Base-by-base conservation (phyloP, 371 early-diverging fungal species). In the Amoeboaphelidium occidentale region DNA sequence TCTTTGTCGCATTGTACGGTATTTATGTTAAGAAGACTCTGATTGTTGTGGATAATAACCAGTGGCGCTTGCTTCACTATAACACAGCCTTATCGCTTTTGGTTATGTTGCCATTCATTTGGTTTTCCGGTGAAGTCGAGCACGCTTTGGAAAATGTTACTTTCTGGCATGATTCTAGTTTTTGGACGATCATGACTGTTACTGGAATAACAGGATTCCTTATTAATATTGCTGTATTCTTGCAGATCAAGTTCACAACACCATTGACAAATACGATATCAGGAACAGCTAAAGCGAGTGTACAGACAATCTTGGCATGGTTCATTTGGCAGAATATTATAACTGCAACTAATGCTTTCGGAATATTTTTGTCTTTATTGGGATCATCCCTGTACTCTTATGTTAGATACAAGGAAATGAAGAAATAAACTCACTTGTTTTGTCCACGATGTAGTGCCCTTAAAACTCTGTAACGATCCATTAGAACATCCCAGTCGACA, bases 161-260 rank as follows among this genome's bases (percentile, higher is more conserved):
- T 50, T 65, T 71, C 39, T 47, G 66, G 32, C 49, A 54, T 21
- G 60, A 63, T 20, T 1, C 52, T 20, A 47, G 45, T 26, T 78
- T 78, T 59, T 78, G 78, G 78, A 23, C 66, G 43, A 52, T 78
- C 53, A 78, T 78, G 78, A 73, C 72, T 2, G 42, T 76, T 42
- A 76, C 78, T 21, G 78, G 75, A 27, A 56, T 76, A 25, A 73
- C 73, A 20, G 78, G 78, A 2, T 78, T 78, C 58, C 65, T 72
- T 55, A 76, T 78, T 60, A 78, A 78, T 54, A 76, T 73, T 53
- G 72, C 78, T 63, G 75, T 74, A 68, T 78, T 78, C 61, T 63
- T 76, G 62, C 75, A 75, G 62, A 75, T 78, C 66, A 78, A 76
- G 64, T 73, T 70, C 50, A 78, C 78, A 2, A 72, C 78, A n/a